These are phyloP conservation scores for Lupinus albus DNA, from an alignment of 306 rosid genomes.

Conservation along the genomic window DNA sequence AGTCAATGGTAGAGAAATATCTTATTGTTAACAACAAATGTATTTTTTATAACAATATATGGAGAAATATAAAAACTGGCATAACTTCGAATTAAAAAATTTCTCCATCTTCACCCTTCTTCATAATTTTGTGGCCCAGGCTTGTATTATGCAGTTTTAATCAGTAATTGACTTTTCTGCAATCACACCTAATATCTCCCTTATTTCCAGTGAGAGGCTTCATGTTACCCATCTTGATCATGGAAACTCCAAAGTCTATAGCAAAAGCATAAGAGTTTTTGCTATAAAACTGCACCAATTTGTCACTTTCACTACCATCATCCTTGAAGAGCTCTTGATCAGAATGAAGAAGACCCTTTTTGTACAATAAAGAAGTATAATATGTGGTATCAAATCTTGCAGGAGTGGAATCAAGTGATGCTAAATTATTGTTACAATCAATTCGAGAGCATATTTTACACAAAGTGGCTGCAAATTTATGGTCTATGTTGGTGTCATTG, in stretches of 20 bases:
- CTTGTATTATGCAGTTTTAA: neutral
- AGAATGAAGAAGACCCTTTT: constrained; percentile 50
- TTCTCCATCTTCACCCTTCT: neutral
- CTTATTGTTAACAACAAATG: constrained; percentile 19
- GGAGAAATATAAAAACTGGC: constrained; percentile 7
- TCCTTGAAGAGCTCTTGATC: constrained; percentile 53
- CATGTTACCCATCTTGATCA: constrained; percentile 55
- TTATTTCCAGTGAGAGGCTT: constrained; percentile 41
- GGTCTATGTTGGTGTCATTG: constrained; percentile 48
- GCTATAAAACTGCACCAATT: constrained; percentile 33
- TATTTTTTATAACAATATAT: neutral
- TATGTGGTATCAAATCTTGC: constrained; percentile 36
- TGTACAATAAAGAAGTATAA: constrained; percentile 32
- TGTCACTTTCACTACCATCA: constrained; percentile 43
- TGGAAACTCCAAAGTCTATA: constrained; percentile 43
- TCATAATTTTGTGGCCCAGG: neutral
- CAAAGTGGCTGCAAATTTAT: constrained; percentile 38
- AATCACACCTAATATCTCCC: constrained; percentile 46
- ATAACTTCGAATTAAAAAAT: neutral
- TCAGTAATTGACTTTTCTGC: constrained; percentile 46
- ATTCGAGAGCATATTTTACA: constrained; percentile 21
- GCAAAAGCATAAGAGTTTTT: constrained; percentile 38
- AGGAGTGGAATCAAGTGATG: constrained; percentile 44
- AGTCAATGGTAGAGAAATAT: neutral
- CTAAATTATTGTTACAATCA: neutral